Percentiles rank a stretch among this genome's conserved stretches.
Evolutionary conservation across 2,329 filamentous ascomycete species (phyloP).

Genomic region (Thelonectria olida): DNA sequence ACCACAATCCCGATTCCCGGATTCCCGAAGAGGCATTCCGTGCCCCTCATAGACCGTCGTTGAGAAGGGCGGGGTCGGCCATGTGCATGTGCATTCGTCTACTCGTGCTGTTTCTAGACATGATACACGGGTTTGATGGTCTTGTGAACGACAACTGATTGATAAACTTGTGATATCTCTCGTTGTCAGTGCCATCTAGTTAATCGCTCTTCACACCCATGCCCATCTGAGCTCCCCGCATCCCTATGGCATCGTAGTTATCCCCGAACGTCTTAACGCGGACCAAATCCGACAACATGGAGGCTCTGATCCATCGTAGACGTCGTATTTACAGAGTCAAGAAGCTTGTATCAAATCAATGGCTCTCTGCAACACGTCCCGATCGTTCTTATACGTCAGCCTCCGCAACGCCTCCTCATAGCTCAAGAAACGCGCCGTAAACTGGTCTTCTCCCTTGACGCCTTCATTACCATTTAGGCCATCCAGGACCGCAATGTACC

Average conservation of each 20-base stretch:
- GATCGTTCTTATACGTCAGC: constrained; percentile 14
- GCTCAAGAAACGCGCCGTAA: constrained; percentile 12
- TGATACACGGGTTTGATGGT: constrained; percentile 6
- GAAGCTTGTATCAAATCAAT: neutral
- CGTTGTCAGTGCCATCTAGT: neutral
- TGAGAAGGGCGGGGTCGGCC: constrained; percentile 12
- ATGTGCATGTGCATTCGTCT: neutral
- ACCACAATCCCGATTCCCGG: constrained; percentile 22
- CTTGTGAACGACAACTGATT: neutral
- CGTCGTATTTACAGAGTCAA: too few relatives aligned
- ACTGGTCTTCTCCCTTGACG: neutral
- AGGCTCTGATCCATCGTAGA: too few relatives aligned
- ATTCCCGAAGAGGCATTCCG: constrained; percentile 16
- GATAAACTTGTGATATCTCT: neutral
- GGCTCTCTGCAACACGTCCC: constrained; percentile 10
- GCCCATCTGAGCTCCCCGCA: neutral
- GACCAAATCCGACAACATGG: too few relatives aligned
- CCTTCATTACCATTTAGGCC: neutral
- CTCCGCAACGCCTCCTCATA: constrained; percentile 11
- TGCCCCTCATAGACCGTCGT: constrained; percentile 1
- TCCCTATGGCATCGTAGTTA: too few relatives aligned
- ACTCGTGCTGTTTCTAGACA: constrained; percentile 7
- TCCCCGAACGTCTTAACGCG: too few relatives aligned
- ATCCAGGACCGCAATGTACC: constrained; percentile 17
- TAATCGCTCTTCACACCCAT: neutral